Evolutionary conservation across 2,329 filamentous ascomycete genomes (phyloP), one percentile per base, ranked within the genome.

Genomic region (Arthrobotrys sphaeroides): DNA sequence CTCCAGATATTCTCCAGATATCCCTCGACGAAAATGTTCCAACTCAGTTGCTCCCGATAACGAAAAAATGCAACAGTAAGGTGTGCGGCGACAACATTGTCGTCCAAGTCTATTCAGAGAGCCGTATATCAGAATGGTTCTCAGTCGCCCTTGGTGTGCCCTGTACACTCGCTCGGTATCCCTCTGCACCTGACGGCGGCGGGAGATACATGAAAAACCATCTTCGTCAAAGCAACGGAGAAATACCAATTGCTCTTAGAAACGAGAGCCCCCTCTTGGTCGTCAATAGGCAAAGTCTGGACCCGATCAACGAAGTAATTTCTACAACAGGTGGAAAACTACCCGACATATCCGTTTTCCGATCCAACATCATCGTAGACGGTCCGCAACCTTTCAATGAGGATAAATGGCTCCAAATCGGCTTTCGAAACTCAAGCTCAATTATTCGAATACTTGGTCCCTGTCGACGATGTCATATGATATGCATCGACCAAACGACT

Each of bases 191-290:
- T 20, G 86, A 87, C 2, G 84, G 85, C 24, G 87, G 86, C 42
- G 87, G 87, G 75, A 87, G 94, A 51, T 89, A 91, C 77, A 88
- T 90, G 47, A 94, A 95, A 81, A 87, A 89, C 0, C 89, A 90
- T 79, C 84, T 92, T 3, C 40, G 87, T 89, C 78, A 86, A 86
- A 77, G 45, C 77, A 70, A 53, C 68, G 77, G 45, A 31, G 51
- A 59, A 78, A 78, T 78, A 77, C 87, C 89, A 2, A 93, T 98
- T 33, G 84, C 95, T 0, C 84, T 99, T 2, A 91, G 94, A 22
- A 99, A 99, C 81, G 95, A 98, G 82, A 96, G 93, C 62, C 94
- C 95, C 0, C 96, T 99, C 47, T 86, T 99, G 0, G 88, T 92
- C 51, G 90, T 98, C 67, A 93, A 92, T 18, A 87, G 88, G 64